These are phyloP conservation scores for Dillenia suffruticosa DNA, from an alignment of 164 flowering plant species.

Conservation along the genomic window DNA sequence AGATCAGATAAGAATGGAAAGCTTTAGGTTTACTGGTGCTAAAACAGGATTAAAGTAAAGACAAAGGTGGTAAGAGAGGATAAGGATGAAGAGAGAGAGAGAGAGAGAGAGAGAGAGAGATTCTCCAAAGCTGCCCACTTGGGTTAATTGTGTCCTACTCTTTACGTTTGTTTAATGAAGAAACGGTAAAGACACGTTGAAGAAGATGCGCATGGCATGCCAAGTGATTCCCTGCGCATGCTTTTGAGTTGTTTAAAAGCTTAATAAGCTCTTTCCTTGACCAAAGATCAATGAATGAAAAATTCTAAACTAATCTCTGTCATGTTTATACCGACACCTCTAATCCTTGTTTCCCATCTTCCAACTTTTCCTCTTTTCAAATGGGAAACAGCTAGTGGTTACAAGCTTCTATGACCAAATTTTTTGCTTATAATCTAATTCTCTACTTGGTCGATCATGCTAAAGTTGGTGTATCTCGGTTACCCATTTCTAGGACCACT, in stretches of 20 bases:
- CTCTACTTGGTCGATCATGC: not conserved
- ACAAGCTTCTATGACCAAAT: not conserved
- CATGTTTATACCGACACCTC: constrained; percentile 50
- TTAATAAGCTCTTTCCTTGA: constrained; percentile 1
- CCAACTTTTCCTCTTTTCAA: not conserved
- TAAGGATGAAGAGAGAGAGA: constrained; percentile 25
- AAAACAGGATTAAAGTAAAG: constrained; percentile 12
- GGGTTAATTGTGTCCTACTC: constrained; percentile 13
- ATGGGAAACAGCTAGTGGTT: constrained; percentile 1
- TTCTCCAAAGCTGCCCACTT: constrained; percentile 14
- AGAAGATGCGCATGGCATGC: constrained; percentile 33
- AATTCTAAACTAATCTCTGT: constrained; percentile 29
- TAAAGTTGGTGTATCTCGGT: not conserved
- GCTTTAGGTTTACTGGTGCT: constrained; percentile 13
- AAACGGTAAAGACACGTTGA: constrained; percentile 5
- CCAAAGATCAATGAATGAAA: not conserved
- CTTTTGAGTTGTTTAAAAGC: constrained; percentile 19
- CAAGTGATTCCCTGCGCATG: constrained; percentile 23
- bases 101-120: constrained; percentile 17
- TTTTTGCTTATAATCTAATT: not conserved
- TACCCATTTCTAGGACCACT: not conserved
- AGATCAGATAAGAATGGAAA: not conserved
- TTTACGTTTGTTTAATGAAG: constrained; percentile 8
- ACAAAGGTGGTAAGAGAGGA: constrained; percentile 22
- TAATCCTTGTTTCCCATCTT: constrained; percentile 29